Percentiles rank a stretch among this genome's conserved stretches.
phyloP scores from a whole-genome alignment of 2,329 filamentous ascomycete species.

The Stagonosporopsis chrysanthemi region DNA sequence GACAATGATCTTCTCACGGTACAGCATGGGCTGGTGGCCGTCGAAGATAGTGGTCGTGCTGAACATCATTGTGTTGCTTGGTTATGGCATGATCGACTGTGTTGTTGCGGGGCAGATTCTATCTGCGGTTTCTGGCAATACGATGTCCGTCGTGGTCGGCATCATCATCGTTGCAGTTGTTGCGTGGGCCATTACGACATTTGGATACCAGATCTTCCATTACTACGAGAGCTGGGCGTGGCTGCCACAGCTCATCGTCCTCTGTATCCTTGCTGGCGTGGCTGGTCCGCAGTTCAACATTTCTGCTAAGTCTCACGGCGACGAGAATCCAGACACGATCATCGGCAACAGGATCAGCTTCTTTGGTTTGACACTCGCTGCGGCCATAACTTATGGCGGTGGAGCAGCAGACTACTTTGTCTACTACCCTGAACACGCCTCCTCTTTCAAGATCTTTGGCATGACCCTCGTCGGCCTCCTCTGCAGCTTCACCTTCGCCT shows the following conservation, averaged over 20 bases:
- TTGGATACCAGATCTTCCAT: conserved; percentile 73
- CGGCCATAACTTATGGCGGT: conserved; percentile 69
- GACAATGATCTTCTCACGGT: conserved; percentile 67
- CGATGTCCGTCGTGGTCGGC: conserved; percentile 69
- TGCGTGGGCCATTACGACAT: conserved; percentile 69
- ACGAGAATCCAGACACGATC: conserved; percentile 56
- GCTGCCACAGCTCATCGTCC: conserved; percentile 67
- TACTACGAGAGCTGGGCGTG: conserved; percentile 73
- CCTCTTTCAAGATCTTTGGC: conserved; percentile 61
- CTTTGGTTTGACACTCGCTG: conserved; percentile 72
- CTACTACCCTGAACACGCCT: conserved; percentile 66
- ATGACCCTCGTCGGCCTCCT: conserved; percentile 65
- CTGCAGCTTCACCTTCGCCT: conserved; percentile 66
- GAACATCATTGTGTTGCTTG: conserved; percentile 68
- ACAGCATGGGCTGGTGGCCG: conserved; percentile 71
- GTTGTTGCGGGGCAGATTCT: conserved; percentile 74
- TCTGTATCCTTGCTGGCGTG: conserved; percentile 68
- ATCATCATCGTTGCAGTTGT: conserved; percentile 71
- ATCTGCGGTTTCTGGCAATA: conserved; percentile 67
- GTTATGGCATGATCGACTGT: conserved; percentile 69
- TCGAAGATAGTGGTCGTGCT: conserved; percentile 69
- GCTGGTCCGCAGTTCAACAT: conserved; percentile 68
- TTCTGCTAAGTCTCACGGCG: conserved; percentile 59
- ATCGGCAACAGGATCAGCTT: conserved; percentile 69
- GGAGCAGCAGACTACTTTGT: conserved; percentile 73